Percentiles rank a stretch among this genome's conserved stretches.
phyloP scores from a whole-genome alignment of 2,329 filamentous ascomycete species.

The Ceratocystis diversiconidia region DNA sequence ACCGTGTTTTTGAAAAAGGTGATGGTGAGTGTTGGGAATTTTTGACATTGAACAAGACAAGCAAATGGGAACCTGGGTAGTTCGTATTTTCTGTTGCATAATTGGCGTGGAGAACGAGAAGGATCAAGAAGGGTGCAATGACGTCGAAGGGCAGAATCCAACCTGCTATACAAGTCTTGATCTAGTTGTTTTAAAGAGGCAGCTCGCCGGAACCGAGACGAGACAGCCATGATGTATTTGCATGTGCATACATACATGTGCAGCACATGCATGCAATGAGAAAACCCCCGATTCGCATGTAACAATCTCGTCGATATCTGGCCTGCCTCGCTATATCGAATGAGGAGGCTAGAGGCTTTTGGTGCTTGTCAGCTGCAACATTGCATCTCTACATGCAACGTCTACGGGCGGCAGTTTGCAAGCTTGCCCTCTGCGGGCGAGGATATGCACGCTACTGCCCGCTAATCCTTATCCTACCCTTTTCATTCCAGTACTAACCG shows the following conservation, averaged over 20 bases:
- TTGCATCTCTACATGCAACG: not conserved
- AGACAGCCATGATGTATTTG: not conserved
- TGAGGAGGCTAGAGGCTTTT: not conserved
- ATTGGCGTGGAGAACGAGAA: not conserved
- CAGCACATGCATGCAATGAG: not conserved
- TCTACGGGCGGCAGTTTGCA: not conserved
- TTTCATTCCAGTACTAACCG: no score
- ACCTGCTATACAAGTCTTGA: not conserved
- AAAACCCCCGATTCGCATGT: not conserved
- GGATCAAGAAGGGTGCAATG: not conserved
- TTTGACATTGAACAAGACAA: not conserved
- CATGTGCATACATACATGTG: not conserved
- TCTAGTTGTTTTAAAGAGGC: not conserved
- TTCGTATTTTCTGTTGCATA: not conserved
- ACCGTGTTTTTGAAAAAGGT: not conserved
- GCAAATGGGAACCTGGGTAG: not conserved
- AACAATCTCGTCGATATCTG: not conserved
- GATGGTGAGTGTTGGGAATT: not conserved
- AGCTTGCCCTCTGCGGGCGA: no score
- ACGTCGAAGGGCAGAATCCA: not conserved
- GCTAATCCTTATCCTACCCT: no score
- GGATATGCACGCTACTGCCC: no score
- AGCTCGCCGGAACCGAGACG: not conserved
- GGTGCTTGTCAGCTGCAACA: not conserved
- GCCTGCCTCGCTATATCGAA: not conserved